Evolutionary conservation across 208 protist genomes (phyloP).

Genomic region (Trypanosoma mega): DNA sequence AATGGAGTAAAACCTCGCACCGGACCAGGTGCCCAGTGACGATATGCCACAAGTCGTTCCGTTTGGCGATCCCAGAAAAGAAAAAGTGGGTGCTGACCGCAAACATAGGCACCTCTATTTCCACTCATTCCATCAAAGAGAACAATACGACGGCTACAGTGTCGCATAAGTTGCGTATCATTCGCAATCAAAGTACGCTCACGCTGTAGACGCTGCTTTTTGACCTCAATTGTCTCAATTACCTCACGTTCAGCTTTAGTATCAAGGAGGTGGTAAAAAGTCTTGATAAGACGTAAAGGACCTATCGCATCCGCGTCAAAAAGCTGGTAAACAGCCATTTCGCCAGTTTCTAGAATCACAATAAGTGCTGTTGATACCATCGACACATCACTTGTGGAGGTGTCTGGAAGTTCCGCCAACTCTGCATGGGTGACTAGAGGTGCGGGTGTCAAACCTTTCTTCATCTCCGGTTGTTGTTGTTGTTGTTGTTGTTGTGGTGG

Average conservation of each 20-base stretch:
- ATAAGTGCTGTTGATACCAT: constrained; percentile 35
- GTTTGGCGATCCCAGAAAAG: constrained; percentile 51
- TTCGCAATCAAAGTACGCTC: constrained; percentile 55
- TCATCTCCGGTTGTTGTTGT: too few species aligned
- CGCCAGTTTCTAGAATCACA: constrained; percentile 63
- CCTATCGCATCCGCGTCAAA: constrained; percentile 35
- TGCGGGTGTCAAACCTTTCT: too few species aligned
- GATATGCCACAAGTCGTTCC: constrained; percentile 53
- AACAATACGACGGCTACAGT: constrained; percentile 68
- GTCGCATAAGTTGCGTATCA: constrained; percentile 58
- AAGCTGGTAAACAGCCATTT: constrained; percentile 73
- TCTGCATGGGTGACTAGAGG: constrained; percentile 56
- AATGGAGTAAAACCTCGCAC: constrained; percentile 83
- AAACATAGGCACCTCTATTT: constrained; percentile 75
- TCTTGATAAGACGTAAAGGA: constrained; percentile 66
- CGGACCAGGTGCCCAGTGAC: constrained; percentile 50
- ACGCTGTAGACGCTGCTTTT: constrained; percentile 52
- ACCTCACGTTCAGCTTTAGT: constrained; percentile 59
- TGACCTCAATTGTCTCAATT: constrained; percentile 78
- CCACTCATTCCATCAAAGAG: constrained; percentile 48
- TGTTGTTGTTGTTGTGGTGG: too few species aligned
- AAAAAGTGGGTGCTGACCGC: constrained; percentile 83
- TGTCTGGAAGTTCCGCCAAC: constrained; percentile 24
- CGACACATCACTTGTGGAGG: constrained; percentile 6
- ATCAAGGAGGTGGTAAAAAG: constrained; percentile 76